These are phyloP conservation scores for Mycothermus thermophilus DNA, from an alignment of 495 filamentous ascomycete species.

Conservation along the genomic window DNA sequence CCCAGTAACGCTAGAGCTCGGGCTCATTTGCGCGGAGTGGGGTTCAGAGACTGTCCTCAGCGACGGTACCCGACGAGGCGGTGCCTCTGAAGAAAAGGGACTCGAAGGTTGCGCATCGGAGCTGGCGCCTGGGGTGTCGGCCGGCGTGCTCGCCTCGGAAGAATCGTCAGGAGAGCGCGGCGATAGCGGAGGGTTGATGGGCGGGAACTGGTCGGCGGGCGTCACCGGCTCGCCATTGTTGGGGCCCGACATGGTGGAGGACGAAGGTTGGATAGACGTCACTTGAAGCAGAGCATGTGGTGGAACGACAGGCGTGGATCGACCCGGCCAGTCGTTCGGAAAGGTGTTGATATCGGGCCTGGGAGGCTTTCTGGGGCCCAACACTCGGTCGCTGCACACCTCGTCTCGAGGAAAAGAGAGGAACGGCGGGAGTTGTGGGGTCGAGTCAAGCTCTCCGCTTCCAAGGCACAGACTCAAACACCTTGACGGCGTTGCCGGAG, in stretches of 20 bases:
- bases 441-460: no score
- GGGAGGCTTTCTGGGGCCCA: not conserved
- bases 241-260: constrained; percentile 20
- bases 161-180: constrained; percentile 28
- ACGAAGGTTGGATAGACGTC: constrained; percentile 1
- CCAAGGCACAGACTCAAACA: no score
- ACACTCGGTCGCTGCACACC: no score
- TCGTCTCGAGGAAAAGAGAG: no score
- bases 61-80: constrained; percentile 36
- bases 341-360: constrained; percentile 1
- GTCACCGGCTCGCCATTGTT: constrained; percentile 21
- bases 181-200: constrained; percentile 26
- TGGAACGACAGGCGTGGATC: no score
- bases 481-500: no score
- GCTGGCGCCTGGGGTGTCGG: constrained; percentile 27
- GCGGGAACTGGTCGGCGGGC: constrained; percentile 23
- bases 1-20: constrained; percentile 70
- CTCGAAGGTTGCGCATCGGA: constrained; percentile 10
- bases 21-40: constrained; percentile 42
- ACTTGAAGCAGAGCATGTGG: constrained; percentile 7
- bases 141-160: constrained; percentile 34
- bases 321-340: not conserved
- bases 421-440: no score
- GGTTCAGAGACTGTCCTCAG: constrained; percentile 43
- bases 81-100: constrained; percentile 10